Base-by-base conservation (phyloP, 441 rosid genomes). In the Iberis amara region DNA sequence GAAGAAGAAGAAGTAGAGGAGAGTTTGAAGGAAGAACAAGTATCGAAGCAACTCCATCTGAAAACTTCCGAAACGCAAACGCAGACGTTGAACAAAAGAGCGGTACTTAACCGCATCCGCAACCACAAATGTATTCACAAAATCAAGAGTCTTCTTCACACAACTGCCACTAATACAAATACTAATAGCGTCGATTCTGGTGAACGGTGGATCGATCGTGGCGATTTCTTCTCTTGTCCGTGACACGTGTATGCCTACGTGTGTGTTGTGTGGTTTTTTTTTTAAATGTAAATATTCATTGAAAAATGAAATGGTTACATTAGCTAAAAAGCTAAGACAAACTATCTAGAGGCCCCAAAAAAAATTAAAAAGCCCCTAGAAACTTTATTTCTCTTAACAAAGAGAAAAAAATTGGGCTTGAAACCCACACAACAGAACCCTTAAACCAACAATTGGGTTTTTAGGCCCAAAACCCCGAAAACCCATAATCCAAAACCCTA, bases 191-290 rank as follows among this genome's bases (percentile, higher is more conserved):
- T 46, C 27, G 70, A 59, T 3, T 24, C 10, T 44, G 70, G 40
- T 31, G 24, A 52, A 45, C 65, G 59, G 6, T 65, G 70, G 70
- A 32, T 65, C 7, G 70, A 65, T 52, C 33, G 33, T 9, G 70
- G 60, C 35, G 65, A 58, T 52, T 35, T 65, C 11, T 65, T 65
- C 12, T 65, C 70, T 65, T 65, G 70, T 40, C 70, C 70, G 4
- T 65, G 18, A 36, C 47, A 56, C 68, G 62, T 64, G 68, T 42
- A 7, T 18, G 45, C 11, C 14, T 12, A 61, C 66, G 59, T 38
- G 54, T 45, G 4, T 55, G 14, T 61, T 26, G 4, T 28, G 14
- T n/a, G 24, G 36, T 46, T 37, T 9, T 47, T 7, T 47, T 39
- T n/a, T n/a, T n/a, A n/a, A n/a, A n/a, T n/a, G n/a, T n/a, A n/a